A percentile compares a stretch with the other conserved stretches of the same genome.
Conservation (phyloP, 352 stramenopile genomes). For the Albugo laibachii region DNA sequence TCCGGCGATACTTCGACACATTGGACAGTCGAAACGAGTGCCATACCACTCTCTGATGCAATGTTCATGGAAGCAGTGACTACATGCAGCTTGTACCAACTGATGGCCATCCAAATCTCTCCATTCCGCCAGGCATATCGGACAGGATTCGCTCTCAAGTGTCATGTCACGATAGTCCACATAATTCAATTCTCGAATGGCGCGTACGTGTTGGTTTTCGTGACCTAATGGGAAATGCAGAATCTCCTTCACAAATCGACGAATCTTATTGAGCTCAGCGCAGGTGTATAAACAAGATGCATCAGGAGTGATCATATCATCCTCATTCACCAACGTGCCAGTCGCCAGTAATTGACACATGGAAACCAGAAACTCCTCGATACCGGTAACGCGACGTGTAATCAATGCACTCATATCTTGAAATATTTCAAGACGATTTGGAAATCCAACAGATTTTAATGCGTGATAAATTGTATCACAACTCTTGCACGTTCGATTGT, state of each 20-base stretch:
- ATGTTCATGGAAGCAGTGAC: constrained; percentile 76
- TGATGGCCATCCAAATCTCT: constrained; percentile 62
- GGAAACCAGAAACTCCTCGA: constrained; percentile 64
- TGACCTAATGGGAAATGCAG: constrained; percentile 65
- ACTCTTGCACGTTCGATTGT: constrained; percentile 14
- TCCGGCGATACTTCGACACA: constrained; percentile 68
- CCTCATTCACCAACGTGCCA: constrained; percentile 12
- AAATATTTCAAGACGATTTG: constrained; percentile 51
- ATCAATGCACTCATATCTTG: constrained; percentile 44
- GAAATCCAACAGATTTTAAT: constrained; percentile 55
- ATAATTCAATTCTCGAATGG: constrained; percentile 69
- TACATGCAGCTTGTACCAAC: constrained; percentile 57
- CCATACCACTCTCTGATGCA: constrained; percentile 82
- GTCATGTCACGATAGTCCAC: constrained; percentile 62
- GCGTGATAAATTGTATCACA: constrained; percentile 32
- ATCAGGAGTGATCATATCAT: constrained; percentile 10
- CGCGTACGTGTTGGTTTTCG: constrained; percentile 59
- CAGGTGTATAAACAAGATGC: constrained; percentile 11
- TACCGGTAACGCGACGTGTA: constrained; percentile 25
- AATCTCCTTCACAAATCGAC: constrained; percentile 70
- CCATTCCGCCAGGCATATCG: constrained; percentile 73
- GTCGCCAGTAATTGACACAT: constrained; percentile 46
- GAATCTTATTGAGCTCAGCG: constrained; percentile 32
- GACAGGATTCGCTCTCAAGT: constrained; percentile 60
- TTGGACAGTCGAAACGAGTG: constrained; percentile 74